Evolutionary conservation across 371 early-diverging fungal genomes (phyloP).

Genomic region (Circinella minor): DNA sequence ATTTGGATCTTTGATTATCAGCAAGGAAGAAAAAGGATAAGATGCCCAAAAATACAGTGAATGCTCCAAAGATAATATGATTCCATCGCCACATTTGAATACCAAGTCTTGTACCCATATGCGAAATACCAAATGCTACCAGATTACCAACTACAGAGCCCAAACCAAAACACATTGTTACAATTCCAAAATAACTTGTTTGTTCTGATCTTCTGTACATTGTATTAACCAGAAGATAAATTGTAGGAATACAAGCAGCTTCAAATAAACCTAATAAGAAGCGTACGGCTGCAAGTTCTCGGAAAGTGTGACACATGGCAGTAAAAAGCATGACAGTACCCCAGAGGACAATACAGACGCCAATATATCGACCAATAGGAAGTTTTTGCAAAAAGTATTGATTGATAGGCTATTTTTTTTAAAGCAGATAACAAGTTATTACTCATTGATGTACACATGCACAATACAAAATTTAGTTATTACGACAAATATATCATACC

Average conservation of each 20-base stretch:
- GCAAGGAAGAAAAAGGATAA: slow-evolving; percentile 32
- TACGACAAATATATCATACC: neutral
- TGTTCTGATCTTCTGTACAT: slow-evolving; percentile 44
- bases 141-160: slow-evolving; percentile 33
- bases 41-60: slow-evolving; percentile 35
- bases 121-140: slow-evolving; percentile 33
- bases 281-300: slow-evolving; percentile 28
- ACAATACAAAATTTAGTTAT: too few relatives aligned
- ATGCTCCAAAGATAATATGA: slow-evolving; percentile 39
- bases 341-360: slow-evolving; percentile 31
- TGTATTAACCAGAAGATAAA: slow-evolving; percentile 31
- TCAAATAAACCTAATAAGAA: slow-evolving; percentile 44
- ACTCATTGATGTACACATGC: too few relatives aligned
- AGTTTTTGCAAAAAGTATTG: slow-evolving; percentile 26
- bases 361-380: slow-evolving; percentile 27
- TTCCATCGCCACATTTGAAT: slow-evolving; percentile 35
- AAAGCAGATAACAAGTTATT: too few relatives aligned
- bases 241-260: slow-evolving; percentile 34
- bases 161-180: slow-evolving; percentile 27
- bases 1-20: slow-evolving; percentile 31
- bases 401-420: slow-evolving; percentile 25
- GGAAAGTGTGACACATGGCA: slow-evolving; percentile 28
- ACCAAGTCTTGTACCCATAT: slow-evolving; percentile 29
- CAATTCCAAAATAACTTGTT: slow-evolving; percentile 25
- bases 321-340: slow-evolving; percentile 31